A percentile compares a stretch with the other conserved stretches of the same genome.
Evolutionary conservation across 2,329 filamentous ascomycete genomes (phyloP).

Genomic region (Fusarium falciforme): DNA sequence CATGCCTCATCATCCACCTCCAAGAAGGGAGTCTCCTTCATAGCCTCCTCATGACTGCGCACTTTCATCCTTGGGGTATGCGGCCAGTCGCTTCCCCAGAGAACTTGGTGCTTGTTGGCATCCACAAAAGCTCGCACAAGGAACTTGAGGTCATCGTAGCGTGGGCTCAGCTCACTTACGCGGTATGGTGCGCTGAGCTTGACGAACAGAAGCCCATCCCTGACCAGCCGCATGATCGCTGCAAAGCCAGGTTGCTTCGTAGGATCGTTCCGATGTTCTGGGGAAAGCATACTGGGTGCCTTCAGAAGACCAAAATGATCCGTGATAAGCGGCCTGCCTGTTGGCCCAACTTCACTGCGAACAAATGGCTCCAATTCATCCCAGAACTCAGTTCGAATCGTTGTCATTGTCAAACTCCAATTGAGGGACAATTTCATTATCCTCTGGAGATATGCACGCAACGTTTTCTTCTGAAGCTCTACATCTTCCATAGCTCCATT

Average conservation of each 20-base stretch:
- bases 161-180: conserved; percentile 44
- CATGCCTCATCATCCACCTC: conserved; percentile 41
- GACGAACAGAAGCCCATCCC: conserved; percentile 48
- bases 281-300: conserved; percentile 46
- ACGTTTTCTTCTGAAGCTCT: conserved; percentile 46
- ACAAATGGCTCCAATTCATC: conserved; percentile 11
- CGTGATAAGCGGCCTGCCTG: conserved; percentile 42
- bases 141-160: conserved; percentile 46
- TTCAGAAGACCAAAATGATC: conserved; percentile 54
- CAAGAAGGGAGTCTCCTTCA: conserved; percentile 45
- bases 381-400: conserved; percentile 27
- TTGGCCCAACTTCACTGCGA: background rate
- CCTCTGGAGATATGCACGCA: conserved; percentile 44
- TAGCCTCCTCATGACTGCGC: conserved; percentile 47
- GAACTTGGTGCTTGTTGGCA: conserved; percentile 46
- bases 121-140: conserved; percentile 47
- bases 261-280: conserved; percentile 35
- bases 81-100: conserved; percentile 56
- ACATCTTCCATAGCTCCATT: conserved; percentile 52
- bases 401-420: conserved; percentile 33
- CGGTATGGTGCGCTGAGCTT: conserved; percentile 54
- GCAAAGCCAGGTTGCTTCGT: conserved; percentile 41
- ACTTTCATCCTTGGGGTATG: conserved; percentile 53
- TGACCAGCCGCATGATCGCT: conserved; percentile 42
- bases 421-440: conserved; percentile 11